Conservation (phyloP, 345 rosid species). For the Eucalyptus paniculata region DNA sequence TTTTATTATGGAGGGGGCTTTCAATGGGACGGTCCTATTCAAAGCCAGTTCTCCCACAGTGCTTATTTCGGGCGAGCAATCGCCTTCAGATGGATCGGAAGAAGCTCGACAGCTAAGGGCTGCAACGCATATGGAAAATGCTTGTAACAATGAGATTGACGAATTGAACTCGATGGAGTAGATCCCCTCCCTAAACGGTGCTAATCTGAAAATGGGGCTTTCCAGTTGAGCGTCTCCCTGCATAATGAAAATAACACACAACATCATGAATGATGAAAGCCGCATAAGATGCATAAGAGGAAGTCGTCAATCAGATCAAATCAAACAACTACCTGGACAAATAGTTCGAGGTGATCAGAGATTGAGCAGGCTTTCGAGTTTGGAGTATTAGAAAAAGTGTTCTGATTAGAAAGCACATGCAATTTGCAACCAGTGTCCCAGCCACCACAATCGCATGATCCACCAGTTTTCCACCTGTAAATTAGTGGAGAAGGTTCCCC, state of each 20-base stretch:
- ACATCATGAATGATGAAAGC: background rate
- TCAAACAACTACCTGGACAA: background rate
- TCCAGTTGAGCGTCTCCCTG: constrained; percentile 25
- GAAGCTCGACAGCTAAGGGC: constrained; percentile 25
- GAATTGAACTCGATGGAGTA: constrained; percentile 56
- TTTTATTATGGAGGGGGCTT: background rate
- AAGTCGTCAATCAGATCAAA: background rate
- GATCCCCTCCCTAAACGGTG: constrained; percentile 33
- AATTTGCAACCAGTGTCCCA: constrained; percentile 93
- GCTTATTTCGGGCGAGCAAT: constrained; percentile 1
- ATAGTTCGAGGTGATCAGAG: constrained; percentile 28
- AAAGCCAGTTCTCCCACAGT: background rate
- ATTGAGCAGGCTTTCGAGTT: background rate
- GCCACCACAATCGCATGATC: constrained; percentile 90
- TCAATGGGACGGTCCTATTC: background rate
- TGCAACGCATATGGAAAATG: constrained; percentile 57
- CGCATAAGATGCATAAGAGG: background rate
- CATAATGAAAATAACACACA: background rate
- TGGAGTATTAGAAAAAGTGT: constrained; percentile 1
- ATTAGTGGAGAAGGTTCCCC: constrained; percentile 57
- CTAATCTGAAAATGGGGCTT: constrained; percentile 43
- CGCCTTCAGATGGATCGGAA: constrained; percentile 7
- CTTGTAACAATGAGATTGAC: constrained; percentile 49
- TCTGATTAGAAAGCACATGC: constrained; percentile 26
- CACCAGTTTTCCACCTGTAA: constrained; percentile 66